A percentile compares a stretch with the other conserved stretches of the same genome.
These are phyloP conservation scores for Arthroderma uncinatum DNA, from an alignment of 2,329 filamentous ascomycete species.

Conservation along the genomic window DNA sequence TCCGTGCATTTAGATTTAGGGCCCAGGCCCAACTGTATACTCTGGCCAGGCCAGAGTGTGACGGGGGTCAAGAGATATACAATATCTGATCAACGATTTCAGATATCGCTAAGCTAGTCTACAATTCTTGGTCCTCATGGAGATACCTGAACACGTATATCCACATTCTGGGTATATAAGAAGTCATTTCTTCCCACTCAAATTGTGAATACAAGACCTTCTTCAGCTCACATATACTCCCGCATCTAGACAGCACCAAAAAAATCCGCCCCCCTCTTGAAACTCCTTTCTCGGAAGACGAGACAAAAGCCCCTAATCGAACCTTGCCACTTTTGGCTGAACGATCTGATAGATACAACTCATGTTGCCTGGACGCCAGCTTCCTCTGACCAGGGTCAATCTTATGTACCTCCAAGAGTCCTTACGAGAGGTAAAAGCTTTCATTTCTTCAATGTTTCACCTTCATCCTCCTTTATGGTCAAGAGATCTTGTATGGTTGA, in stretches of 20 bases:
- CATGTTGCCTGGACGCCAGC: neutral
- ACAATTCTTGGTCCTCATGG: neutral
- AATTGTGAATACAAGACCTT: neutral
- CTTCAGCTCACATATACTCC: neutral
- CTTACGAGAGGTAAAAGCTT: neutral
- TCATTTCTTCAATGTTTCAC: neutral
- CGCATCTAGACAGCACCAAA: too few species aligned
- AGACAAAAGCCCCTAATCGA: too few species aligned
- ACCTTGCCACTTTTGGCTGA: too few species aligned
- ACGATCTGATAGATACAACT: neutral
- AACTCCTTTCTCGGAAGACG: too few species aligned
- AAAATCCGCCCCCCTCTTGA: too few species aligned
- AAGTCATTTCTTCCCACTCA: neutral
- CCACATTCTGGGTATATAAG: neutral
- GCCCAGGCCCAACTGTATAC: neutral
- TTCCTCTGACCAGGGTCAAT: neutral
- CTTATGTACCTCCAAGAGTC: neutral
- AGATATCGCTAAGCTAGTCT: neutral
- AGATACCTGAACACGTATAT: neutral
- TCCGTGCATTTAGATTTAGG: neutral
- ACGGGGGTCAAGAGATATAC: neutral
- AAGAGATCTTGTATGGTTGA: neutral
- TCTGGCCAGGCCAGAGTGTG: neutral
- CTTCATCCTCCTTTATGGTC: neutral
- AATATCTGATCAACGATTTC: neutral